Base-by-base conservation (phyloP, 345 rosid species). In the Euphorbia pulcherrima region DNA sequence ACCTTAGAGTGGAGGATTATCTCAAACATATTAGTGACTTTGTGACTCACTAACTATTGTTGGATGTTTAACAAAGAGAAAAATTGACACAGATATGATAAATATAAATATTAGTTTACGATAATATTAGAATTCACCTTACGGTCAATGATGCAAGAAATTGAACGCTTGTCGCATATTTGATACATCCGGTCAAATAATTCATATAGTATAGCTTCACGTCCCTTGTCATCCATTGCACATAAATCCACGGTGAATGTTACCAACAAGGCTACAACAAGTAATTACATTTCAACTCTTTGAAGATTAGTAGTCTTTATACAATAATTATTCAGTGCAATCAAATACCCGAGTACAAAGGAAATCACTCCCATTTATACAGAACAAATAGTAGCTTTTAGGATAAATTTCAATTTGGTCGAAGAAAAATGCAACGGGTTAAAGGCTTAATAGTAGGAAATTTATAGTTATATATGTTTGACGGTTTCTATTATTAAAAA, bases 161-260 rank as follows among this genome's bases (percentile, higher is more conserved):
- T 93, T 47, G 85, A 84, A 70, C 97, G 92, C 70, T 64, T 83
- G 71, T 87, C 89, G 33, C 99, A 94, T 58, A 88, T 83, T 73
- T 85, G 85, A 74, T 91, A 85, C 78, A 91, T 82, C 75, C 83
- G 84, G 68, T 81, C 84, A 44, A 88, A 87, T 79, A 91, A 78
- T 65, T 91, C 97, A 58, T 88, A 87, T 55, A 91, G 85, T 52
- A 88, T 81, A 60, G 96, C 90, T 77, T 91, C 88, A 54, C 99
- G 95, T 63, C 97, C 99, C 75, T 69, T 77, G 68, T 94, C 96
- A 79, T 91, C 90, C 69, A 94, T 83, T 47, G 97, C 85, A 27
- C 99, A 93, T 72, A 91, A 76, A 77, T 94, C 99, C 77, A 91
- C 92, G 0, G 97, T 91, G 82, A 94, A 94, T 23, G 84, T 77